Conservation (phyloP, 2,329 filamentous ascomycete species). For the Neoarthrinium moseri region DNA sequence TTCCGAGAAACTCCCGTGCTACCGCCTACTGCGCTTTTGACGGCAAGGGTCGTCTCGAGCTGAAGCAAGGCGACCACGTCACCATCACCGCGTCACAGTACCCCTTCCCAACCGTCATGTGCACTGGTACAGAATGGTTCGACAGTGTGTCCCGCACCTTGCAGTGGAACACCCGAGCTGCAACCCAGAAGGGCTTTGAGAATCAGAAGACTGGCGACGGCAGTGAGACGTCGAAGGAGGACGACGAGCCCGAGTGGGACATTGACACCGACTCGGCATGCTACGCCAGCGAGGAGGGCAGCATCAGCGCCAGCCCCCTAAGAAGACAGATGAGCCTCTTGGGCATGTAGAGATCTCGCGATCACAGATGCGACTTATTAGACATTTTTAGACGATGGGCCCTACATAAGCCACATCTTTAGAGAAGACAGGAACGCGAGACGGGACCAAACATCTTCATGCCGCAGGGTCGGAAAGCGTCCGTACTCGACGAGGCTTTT, state of each 20-base stretch:
- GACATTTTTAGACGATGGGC: no score
- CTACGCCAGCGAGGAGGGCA: slow-evolving; percentile 72
- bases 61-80: slow-evolving; percentile 90
- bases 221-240: slow-evolving; percentile 50
- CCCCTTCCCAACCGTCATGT: slow-evolving; percentile 93
- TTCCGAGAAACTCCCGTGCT: slow-evolving; percentile 81
- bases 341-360: slow-evolving; percentile 48
- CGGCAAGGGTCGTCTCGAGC: slow-evolving; percentile 91
- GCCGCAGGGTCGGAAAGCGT: no score
- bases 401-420: background rate
- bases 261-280: slow-evolving; percentile 85
- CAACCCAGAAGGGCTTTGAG: slow-evolving; percentile 88
- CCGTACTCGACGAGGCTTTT: no score
- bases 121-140: slow-evolving; percentile 91
- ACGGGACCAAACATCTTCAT: no score
- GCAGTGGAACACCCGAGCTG: slow-evolving; percentile 91
- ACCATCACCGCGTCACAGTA: slow-evolving; percentile 96
- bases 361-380: no score
- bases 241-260: slow-evolving; percentile 73
- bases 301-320: slow-evolving; percentile 64
- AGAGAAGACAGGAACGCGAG: background rate
- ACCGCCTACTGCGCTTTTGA: slow-evolving; percentile 98
- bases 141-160: slow-evolving; percentile 90
- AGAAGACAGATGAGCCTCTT: slow-evolving; percentile 73
- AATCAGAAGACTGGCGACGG: slow-evolving; percentile 38